These are phyloP conservation scores for Debaryomyces udenii DNA, from an alignment of 1,139 yeast species.

Conservation along the genomic window DNA sequence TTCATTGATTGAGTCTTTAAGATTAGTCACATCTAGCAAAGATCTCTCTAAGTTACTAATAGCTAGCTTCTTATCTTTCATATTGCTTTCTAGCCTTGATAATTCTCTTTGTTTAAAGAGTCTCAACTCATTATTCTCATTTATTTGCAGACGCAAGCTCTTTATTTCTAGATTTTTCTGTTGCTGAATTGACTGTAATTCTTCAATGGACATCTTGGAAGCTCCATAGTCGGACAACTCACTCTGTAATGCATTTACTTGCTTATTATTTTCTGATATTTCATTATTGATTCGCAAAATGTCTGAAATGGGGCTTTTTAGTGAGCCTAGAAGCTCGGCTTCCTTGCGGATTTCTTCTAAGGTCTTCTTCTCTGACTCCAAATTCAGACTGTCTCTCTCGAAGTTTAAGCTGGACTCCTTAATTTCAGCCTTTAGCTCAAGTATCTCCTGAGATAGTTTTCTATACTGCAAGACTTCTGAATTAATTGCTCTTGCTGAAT, in stretches of 20 bases:
- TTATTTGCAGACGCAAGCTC: slow-evolving; percentile 46
- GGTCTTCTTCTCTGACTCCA: slow-evolving; percentile 13
- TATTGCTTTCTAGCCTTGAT: slow-evolving; percentile 50
- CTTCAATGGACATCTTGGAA: slow-evolving; percentile 41
- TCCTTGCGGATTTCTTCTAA: slow-evolving; percentile 14
- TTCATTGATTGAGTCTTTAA: slow-evolving; percentile 22
- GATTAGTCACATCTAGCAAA: slow-evolving; percentile 40
- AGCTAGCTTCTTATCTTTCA: slow-evolving; percentile 59
- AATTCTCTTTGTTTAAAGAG: slow-evolving; percentile 53
- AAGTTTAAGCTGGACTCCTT: slow-evolving; percentile 4
- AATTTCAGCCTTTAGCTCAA: slow-evolving; percentile 12
- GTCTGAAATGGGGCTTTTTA: slow-evolving; percentile 39
- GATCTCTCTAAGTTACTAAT: slow-evolving; percentile 60
- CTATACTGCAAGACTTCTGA: slow-evolving; percentile 32
- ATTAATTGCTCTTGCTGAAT: slow-evolving; percentile 29
- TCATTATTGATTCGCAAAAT: slow-evolving; percentile 42
- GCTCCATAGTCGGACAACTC: slow-evolving; percentile 42
- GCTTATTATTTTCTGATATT: slow-evolving; percentile 29
- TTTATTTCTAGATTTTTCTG: slow-evolving; percentile 47
- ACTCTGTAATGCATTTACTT: slow-evolving; percentile 38
- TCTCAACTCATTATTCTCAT: slow-evolving; percentile 48
- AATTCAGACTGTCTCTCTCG: slow-evolving; percentile 10
- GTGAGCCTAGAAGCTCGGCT: slow-evolving; percentile 18
- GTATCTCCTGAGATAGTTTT: slow-evolving; percentile 19
- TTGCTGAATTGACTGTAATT: slow-evolving; percentile 55